Percentiles rank a stretch among this genome's conserved stretches.
Evolutionary conservation across 257 asterid genomes (phyloP).

Genomic region (Knoxia roxburghii): DNA sequence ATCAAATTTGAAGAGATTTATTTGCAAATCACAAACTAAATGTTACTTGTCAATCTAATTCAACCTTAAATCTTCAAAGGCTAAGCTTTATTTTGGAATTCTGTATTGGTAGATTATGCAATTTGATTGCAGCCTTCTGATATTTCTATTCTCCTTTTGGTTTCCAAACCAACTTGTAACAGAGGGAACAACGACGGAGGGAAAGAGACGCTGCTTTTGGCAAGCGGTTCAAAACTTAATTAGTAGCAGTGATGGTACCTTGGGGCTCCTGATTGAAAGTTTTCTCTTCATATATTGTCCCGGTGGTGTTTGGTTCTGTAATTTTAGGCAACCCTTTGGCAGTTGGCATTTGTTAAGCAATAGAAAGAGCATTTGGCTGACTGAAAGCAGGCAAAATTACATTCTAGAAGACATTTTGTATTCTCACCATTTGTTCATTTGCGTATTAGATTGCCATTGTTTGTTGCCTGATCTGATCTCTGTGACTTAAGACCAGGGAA

Average conservation of each 20-base stretch:
- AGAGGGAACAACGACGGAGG: slow-evolving; percentile 57
- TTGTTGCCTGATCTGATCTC: too few species aligned
- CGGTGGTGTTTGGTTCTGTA: background rate
- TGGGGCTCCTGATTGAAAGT: background rate
- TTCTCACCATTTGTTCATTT: background rate
- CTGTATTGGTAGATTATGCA: background rate
- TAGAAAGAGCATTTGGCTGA: background rate
- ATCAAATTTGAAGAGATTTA: background rate
- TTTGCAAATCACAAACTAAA: too few species aligned
- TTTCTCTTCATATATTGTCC: background rate
- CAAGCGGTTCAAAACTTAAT: slow-evolving; percentile 28
- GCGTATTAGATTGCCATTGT: background rate
- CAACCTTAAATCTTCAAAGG: background rate
- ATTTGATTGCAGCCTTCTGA: background rate
- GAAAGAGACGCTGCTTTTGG: slow-evolving; percentile 57
- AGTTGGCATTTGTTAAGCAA: background rate
- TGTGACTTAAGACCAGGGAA: too few species aligned
- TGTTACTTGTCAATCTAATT: too few species aligned
- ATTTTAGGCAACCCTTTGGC: background rate
- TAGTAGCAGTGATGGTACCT: background rate
- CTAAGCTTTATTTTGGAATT: background rate
- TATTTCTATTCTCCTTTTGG: background rate
- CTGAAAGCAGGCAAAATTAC: background rate
- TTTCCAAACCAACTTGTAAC: slow-evolving; percentile 23
- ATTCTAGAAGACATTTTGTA: background rate